A percentile compares a stretch with the other conserved stretches of the same genome.
These are phyloP conservation scores for Mortierella hygrophila DNA, from an alignment of 192 early-diverging fungal genomes.

Conservation along the genomic window DNA sequence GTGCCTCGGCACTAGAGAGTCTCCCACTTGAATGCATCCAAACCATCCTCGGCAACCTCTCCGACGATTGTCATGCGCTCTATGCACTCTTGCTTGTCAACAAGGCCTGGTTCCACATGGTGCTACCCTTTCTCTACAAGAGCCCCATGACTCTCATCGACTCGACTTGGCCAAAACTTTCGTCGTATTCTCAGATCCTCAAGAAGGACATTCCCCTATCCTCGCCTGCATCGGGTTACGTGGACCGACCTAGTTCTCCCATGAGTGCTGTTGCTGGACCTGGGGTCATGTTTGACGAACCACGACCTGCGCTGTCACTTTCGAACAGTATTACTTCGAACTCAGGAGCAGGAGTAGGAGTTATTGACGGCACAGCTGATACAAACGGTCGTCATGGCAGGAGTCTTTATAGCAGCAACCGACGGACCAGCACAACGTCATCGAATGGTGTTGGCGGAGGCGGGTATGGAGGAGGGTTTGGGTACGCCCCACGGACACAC, in stretches of 20 bases:
- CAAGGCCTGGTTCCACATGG: constrained; percentile 53
- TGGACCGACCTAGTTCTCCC: not conserved
- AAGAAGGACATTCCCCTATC: constrained; percentile 26
- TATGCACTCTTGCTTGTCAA: constrained; percentile 39
- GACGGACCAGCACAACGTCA: constrained; percentile 32
- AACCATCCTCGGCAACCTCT: constrained; percentile 39
- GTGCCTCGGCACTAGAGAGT: constrained; percentile 21
- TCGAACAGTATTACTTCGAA: not conserved
- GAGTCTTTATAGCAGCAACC: constrained; percentile 16
- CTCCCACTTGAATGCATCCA: constrained; percentile 56
- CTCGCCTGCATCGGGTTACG: not conserved
- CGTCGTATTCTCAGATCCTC: constrained; percentile 31
- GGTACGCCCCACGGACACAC: constrained; percentile 20
- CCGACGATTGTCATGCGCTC: constrained; percentile 38
- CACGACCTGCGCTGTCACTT: not conserved
- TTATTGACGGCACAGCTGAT: not conserved
- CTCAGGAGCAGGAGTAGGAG: not conserved
- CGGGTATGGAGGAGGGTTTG: constrained; percentile 17
- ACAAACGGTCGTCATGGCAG: not conserved
- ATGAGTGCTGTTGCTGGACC: not conserved
- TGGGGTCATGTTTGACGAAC: not conserved
- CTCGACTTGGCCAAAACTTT: constrained; percentile 52
- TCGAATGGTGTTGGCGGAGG: not conserved
- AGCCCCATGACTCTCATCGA: constrained; percentile 50
- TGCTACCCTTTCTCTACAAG: constrained; percentile 43